phyloP scores from a whole-genome alignment of 176 grass and related monocot genomes.

The Triticum dicoccoides region DNA sequence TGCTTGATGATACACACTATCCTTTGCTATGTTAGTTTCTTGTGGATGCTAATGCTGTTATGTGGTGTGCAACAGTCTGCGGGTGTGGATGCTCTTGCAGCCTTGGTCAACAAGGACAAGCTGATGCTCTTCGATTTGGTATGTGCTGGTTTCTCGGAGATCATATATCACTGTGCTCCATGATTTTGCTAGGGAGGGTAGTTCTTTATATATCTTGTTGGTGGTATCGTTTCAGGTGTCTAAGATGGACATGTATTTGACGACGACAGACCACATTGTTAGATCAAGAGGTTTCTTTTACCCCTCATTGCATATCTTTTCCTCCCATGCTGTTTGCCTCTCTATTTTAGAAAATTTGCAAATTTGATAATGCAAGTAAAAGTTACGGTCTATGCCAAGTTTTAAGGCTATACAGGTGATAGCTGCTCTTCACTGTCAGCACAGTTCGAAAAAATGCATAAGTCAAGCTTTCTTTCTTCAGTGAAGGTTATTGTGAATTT shows the following conservation, averaged over 20 bases:
- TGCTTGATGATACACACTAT: background rate
- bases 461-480: background rate
- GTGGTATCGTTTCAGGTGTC: slow-evolving; percentile 62
- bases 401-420: slow-evolving; percentile 7
- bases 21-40: background rate
- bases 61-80: slow-evolving; percentile 48
- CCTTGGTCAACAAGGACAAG: slow-evolving; percentile 64
- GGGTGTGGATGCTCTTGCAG: slow-evolving; percentile 50
- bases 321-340: slow-evolving; percentile 3
- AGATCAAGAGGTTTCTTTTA: slow-evolving; percentile 68
- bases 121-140: slow-evolving; percentile 81
- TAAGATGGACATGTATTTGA: slow-evolving; percentile 94
- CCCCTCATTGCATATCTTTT: background rate
- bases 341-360: background rate
- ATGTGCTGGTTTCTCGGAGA: background rate
- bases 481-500: slow-evolving; percentile 12
- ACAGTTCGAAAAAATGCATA: background rate
- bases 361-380: background rate
- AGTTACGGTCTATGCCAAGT: background rate
- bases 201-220: slow-evolving; percentile 4
- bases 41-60: slow-evolving; percentile 12
- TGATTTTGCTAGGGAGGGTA: background rate
- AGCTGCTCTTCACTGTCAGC: background rate
- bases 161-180: background rate
- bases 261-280: slow-evolving; percentile 67